Percentiles rank a stretch among this genome's conserved stretches.
Evolutionary conservation across 2,329 filamentous ascomycete species (phyloP).

Genomic region (Ophiocordyceps camponoti-floridani): DNA sequence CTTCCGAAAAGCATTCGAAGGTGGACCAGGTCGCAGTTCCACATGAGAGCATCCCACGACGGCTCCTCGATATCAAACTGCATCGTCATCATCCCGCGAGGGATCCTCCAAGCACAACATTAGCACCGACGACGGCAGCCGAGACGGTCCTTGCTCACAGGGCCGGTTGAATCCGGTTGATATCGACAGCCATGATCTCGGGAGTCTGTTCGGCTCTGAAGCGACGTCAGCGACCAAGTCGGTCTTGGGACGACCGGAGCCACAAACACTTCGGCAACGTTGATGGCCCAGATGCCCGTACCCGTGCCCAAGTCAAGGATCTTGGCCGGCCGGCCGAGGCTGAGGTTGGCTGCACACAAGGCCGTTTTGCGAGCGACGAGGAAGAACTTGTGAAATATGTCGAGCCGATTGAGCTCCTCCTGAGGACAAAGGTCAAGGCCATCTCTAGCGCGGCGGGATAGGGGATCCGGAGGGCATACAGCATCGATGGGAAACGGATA

Average conservation of each 20-base stretch:
- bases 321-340: slow-evolving; percentile 9
- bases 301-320: slow-evolving; percentile 63
- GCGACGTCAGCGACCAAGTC: background rate
- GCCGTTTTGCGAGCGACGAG: slow-evolving; percentile 38
- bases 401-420: slow-evolving; percentile 59
- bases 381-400: slow-evolving; percentile 69
- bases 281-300: slow-evolving; percentile 81
- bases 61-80: slow-evolving; percentile 62
- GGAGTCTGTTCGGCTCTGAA: slow-evolving; percentile 8
- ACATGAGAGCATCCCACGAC: slow-evolving; percentile 32
- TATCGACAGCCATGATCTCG: slow-evolving; percentile 19
- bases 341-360: slow-evolving; percentile 7
- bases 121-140: too few relatives aligned
- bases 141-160: slow-evolving; percentile 17
- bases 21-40: slow-evolving; percentile 65
- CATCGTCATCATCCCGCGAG: slow-evolving; percentile 33
- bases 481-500: slow-evolving; percentile 68
- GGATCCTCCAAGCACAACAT: slow-evolving; percentile 35
- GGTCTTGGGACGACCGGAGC: background rate
- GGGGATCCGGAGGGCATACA: slow-evolving; percentile 19
- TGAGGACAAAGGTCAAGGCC: slow-evolving; percentile 11
- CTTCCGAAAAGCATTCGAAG: slow-evolving; percentile 64
- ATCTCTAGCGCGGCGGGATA: background rate
- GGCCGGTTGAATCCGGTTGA: slow-evolving; percentile 21
- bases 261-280: slow-evolving; percentile 54